Evolutionary conservation across 345 rosid species (phyloP).

Genomic region (Brassica incana): DNA sequence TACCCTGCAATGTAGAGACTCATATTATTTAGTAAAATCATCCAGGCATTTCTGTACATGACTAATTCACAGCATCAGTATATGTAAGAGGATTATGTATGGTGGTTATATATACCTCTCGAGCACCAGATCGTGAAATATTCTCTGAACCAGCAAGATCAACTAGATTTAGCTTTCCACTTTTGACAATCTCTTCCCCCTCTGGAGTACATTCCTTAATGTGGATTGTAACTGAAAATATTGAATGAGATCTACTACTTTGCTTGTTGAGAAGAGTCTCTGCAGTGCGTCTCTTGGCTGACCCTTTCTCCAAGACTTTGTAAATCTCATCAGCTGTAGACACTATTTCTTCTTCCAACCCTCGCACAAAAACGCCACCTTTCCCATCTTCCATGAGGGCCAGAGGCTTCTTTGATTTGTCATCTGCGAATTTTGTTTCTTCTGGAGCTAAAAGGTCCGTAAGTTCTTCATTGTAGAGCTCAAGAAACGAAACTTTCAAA

Average conservation of each 20-base stretch:
- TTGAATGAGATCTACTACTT: constrained; percentile 97
- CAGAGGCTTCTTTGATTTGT: constrained; percentile 88
- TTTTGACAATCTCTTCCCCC: constrained; percentile 98
- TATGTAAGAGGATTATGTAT: not conserved
- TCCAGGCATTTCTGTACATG: not conserved
- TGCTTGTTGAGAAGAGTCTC: constrained; percentile 99
- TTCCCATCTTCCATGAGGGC: constrained; percentile 99
- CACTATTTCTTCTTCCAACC: constrained; percentile 96
- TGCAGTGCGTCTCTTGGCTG: constrained; percentile 96
- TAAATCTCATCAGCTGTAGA: constrained; percentile 95
- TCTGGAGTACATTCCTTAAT: constrained; percentile 96
- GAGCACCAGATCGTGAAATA: constrained; percentile 97
- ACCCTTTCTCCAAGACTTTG: constrained; percentile 95
- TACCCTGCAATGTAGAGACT: constrained; percentile 62
- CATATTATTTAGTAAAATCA: constrained; percentile 15
- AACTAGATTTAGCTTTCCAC: constrained; percentile 97
- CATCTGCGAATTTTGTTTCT: constrained; percentile 82
- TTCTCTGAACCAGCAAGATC: constrained; percentile 99
- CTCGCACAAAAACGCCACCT: constrained; percentile 94
- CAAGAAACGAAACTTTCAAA: constrained; percentile 96
- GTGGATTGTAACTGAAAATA: constrained; percentile 96
- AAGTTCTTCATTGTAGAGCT: constrained; percentile 95
- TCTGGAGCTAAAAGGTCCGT: constrained; percentile 94
- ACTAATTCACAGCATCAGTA: not conserved
- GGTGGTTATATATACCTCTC: constrained; percentile 65